Evolutionary conservation across 2,329 filamentous ascomycete genomes (phyloP).

Genomic region (Cercospora berteroae): DNA sequence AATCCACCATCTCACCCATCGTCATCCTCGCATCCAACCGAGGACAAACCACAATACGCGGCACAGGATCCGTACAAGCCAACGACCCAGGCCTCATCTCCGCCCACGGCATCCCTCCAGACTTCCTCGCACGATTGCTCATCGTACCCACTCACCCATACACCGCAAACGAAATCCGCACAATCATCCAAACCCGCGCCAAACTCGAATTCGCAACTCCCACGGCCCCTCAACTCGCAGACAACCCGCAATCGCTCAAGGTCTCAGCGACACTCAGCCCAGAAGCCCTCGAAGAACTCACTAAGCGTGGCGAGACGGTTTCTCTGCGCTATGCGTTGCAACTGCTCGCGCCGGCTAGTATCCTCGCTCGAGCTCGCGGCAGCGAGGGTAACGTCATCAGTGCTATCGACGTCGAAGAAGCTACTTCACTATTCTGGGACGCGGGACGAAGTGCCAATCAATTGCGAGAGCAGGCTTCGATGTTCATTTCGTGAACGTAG

Average conservation of each 20-base stretch:
- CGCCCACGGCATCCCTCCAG: slow-evolving; percentile 89
- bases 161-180: slow-evolving; percentile 82
- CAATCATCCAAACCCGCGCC: slow-evolving; percentile 81
- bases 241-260: slow-evolving; percentile 53
- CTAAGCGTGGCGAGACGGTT: slow-evolving; percentile 81
- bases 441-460: slow-evolving; percentile 48
- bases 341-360: slow-evolving; percentile 82
- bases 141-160: slow-evolving; percentile 95
- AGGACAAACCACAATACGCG: slow-evolving; percentile 87
- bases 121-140: slow-evolving; percentile 88
- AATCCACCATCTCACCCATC: slow-evolving; percentile 91
- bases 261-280: slow-evolving; percentile 79
- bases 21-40: slow-evolving; percentile 97
- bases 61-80: slow-evolving; percentile 53
- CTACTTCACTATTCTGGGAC: slow-evolving; percentile 49
- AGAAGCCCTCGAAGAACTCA: slow-evolving; percentile 80
- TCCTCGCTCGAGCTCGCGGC: slow-evolving; percentile 72
- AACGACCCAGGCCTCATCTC: slow-evolving; percentile 67
- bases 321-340: slow-evolving; percentile 92
- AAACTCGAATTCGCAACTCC: slow-evolving; percentile 39
- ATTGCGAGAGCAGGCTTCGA: slow-evolving; percentile 33
- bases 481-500: slow-evolving; percentile 38
- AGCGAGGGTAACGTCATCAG: slow-evolving; percentile 42
- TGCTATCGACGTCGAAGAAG: slow-evolving; percentile 57
- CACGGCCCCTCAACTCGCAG: slow-evolving; percentile 36